Conservation (phyloP, 352 stramenopile genomes). For the Globisporangium middletonii region DNA sequence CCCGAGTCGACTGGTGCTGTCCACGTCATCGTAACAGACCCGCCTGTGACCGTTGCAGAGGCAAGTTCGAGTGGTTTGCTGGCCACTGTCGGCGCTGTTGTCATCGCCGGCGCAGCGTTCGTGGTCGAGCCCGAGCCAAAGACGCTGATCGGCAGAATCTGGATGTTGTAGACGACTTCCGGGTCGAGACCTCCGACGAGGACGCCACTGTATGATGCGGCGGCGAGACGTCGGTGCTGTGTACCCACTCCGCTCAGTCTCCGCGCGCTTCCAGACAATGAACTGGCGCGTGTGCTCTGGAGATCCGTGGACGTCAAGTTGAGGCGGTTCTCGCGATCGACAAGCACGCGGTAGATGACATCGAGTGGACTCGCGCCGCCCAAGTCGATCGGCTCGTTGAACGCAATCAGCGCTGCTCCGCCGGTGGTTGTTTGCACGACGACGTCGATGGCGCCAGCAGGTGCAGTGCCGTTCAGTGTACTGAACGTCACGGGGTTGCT, state of each 20-base stretch:
- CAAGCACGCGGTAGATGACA: slow-evolving; percentile 45
- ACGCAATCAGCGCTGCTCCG: slow-evolving; percentile 37
- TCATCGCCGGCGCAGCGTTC: slow-evolving; percentile 17
- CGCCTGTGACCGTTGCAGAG: slow-evolving; percentile 20
- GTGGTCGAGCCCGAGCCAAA: slow-evolving; percentile 24
- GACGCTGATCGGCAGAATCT: slow-evolving; percentile 34
- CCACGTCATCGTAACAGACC: slow-evolving; percentile 36
- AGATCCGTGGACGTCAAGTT: slow-evolving; percentile 34
- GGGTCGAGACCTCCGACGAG: slow-evolving; percentile 42
- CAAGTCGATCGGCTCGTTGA: slow-evolving; percentile 50
- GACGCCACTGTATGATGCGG: slow-evolving; percentile 9
- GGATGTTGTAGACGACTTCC: slow-evolving; percentile 42
- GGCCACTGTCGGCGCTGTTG: slow-evolving; percentile 24
- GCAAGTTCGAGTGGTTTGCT: slow-evolving; percentile 20
- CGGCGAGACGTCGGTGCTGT: slow-evolving; percentile 13
- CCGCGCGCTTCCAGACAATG: background rate
- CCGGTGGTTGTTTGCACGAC: slow-evolving; percentile 25
- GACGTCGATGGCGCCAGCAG: slow-evolving; percentile 26
- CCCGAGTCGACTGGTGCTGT: slow-evolving; percentile 30
- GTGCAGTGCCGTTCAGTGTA: slow-evolving; percentile 25
- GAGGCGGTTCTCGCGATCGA: slow-evolving; percentile 25
- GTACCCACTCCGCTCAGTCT: slow-evolving; percentile 8
- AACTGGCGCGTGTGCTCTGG: background rate
- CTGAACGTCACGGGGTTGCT: slow-evolving; percentile 26
- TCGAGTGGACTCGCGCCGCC: slow-evolving; percentile 26